These are phyloP conservation scores for Pistacia atlantica DNA, from an alignment of 345 rosid species.

Conservation along the genomic window DNA sequence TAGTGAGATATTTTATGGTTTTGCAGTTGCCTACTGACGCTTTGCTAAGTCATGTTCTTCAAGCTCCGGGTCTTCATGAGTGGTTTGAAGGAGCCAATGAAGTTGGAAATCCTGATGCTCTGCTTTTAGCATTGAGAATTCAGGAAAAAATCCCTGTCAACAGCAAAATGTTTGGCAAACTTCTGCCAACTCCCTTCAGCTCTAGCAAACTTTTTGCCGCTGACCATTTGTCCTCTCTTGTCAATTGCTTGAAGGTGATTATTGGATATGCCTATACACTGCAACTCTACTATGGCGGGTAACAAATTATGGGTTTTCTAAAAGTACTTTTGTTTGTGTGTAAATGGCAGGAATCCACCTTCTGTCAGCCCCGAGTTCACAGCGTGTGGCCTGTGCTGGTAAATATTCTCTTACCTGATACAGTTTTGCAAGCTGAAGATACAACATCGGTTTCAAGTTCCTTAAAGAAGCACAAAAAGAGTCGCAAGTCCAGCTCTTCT, in stretches of 20 bases:
- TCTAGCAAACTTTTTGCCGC: conserved; percentile 67
- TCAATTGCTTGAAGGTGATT: conserved; percentile 82
- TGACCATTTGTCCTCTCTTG: conserved; percentile 64
- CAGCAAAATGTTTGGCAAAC: conserved; percentile 48
- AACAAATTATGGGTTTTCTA: background rate
- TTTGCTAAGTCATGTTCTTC: conserved; percentile 62
- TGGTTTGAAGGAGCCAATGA: conserved; percentile 78
- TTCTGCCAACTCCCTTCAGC: conserved; percentile 81
- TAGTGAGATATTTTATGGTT: conserved; percentile 4
- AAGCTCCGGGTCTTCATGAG: conserved; percentile 64
- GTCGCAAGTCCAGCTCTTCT: conserved; percentile 67
- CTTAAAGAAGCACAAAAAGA: conserved; percentile 75
- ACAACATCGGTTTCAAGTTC: conserved; percentile 56
- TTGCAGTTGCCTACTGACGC: conserved; percentile 73
- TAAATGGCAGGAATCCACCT: conserved; percentile 82
- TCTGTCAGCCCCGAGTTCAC: conserved; percentile 97
- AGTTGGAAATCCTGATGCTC: conserved; percentile 89
- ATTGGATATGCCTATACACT: background rate
- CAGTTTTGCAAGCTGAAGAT: conserved; percentile 70
- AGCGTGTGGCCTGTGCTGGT: conserved; percentile 78
- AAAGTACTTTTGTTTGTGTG: conserved; percentile 19
- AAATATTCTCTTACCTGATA: conserved; percentile 76
- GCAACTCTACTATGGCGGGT: background rate
- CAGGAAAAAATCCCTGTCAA: conserved; percentile 56
- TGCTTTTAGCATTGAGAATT: conserved; percentile 81